These are phyloP conservation scores for Crataegus laevigata DNA, from an alignment of 306 rosid species.

Conservation along the genomic window DNA sequence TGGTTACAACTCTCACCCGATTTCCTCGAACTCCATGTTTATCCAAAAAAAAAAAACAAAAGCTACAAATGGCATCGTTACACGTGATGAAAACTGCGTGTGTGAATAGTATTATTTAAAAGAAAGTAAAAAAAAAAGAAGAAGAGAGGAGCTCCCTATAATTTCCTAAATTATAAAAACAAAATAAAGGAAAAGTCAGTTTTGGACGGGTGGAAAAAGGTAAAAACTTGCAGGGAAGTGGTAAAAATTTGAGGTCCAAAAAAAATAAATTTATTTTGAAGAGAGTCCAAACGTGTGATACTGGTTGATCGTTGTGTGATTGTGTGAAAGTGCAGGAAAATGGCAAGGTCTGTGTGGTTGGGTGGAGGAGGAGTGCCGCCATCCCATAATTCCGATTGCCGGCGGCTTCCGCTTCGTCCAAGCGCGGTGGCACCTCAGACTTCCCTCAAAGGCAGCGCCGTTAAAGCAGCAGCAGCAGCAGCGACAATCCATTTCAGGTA, in stretches of 20 bases:
- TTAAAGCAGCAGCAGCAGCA: not conserved
- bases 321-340: not conserved
- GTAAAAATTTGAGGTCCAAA: no score
- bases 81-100: no score
- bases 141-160: not conserved
- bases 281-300: not conserved
- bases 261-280: not conserved
- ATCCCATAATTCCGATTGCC: no score
- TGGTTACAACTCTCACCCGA: no score
- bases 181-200: no score
- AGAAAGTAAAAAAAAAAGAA: no score
- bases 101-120: accelerated
- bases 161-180: no score
- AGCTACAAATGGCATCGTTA: no score
- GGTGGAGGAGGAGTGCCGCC: not conserved
- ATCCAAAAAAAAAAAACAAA: no score
- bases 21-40: no score
- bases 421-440: not conserved
- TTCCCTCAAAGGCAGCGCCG: not conserved
- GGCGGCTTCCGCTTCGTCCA: not conserved
- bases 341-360: not conserved
- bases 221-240: no score
- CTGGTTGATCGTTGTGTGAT: not conserved
- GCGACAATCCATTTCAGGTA: not conserved
- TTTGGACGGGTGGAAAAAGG: no score